Base-by-base conservation (phyloP, 768 basidiomycete species). In the Sistotremastrum suecicum region DNA sequence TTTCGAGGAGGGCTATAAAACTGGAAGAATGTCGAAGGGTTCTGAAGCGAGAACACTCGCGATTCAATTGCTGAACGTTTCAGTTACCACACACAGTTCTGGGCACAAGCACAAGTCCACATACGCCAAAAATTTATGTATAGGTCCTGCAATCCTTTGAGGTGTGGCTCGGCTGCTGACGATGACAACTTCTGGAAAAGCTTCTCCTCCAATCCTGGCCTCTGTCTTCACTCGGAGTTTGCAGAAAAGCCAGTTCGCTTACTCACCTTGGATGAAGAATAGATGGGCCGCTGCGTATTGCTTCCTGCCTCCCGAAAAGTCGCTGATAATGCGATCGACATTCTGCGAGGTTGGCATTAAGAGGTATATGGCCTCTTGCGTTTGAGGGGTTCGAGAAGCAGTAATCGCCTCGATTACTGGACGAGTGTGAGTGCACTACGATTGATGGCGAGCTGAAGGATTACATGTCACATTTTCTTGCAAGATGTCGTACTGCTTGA, bases 321-420 rank as follows among this genome's bases (percentile, higher is more conserved):
- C 95, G 34, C 70, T 76, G 54, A 98, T 82, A 56, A 99, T 72
- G 20, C 91, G 76, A 47, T 94, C 82, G 39, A 98, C 77, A 62
- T 98, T 98, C 67, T 90, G 86, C 1, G 78, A 78, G 3, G 95
- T 98, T 10, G 95, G 86, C 77, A 92, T 94, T 48, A 98, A 68
- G 50, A 99, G 65, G 60, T 99, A 98, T 56, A 98, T 68, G 34
- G 90, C 95, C 63, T 97, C 91, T 37, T 76, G 75, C 6, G 78
- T 74, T 60, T 94, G 87, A 0, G 86, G 80, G 34, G 85, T 80
- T 52, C 95, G 81, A 58, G 80, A 62, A 54, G 68, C 82, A 50
- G 83, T 78, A 60, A 98, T 88, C 45, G 82, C 76, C 63, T 99
- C 94, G 61, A 98, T 86, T 58, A 88, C 94, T 99, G 62, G 10